phyloP scores from a whole-genome alignment of 495 filamentous ascomycete genomes.

The Hypoxylon subgilvum region DNA sequence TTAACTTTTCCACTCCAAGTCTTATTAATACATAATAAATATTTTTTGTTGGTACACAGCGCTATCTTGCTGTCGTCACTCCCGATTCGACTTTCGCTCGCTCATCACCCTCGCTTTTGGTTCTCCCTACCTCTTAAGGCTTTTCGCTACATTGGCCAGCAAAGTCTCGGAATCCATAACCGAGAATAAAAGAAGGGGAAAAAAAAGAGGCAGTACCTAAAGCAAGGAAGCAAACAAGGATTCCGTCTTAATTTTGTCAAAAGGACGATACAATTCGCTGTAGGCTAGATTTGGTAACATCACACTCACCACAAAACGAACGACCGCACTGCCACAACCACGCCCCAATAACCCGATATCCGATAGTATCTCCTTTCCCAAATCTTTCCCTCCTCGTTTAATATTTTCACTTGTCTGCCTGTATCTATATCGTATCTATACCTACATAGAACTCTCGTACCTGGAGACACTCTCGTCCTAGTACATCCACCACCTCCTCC shows the following conservation, averaged over 20 bases:
- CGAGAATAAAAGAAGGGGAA: too few relatives aligned
- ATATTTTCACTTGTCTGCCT: slow-evolving; percentile 4
- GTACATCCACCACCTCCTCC: background rate
- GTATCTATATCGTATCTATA: slow-evolving; percentile 15
- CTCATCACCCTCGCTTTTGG: slow-evolving; percentile 16
- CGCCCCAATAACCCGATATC: slow-evolving; percentile 28
- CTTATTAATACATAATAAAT: slow-evolving; percentile 10
- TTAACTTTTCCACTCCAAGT: slow-evolving; percentile 10
- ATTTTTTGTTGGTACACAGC: background rate
- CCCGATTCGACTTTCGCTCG: background rate
- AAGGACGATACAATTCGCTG: slow-evolving; percentile 13
- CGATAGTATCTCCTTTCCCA: slow-evolving; percentile 34
- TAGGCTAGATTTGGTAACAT: slow-evolving; percentile 34
- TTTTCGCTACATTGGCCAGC: slow-evolving; percentile 7
- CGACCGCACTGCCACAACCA: slow-evolving; percentile 39
- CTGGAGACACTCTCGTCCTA: background rate
- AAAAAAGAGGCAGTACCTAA: too few relatives aligned
- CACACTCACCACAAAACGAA: slow-evolving; percentile 32
- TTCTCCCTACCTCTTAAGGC: slow-evolving; percentile 9
- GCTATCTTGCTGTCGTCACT: slow-evolving; percentile 14
- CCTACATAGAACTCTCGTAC: background rate
- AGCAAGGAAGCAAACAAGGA: slow-evolving; percentile 19
- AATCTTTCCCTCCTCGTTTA: slow-evolving; percentile 17
- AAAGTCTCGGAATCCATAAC: slow-evolving; percentile 22
- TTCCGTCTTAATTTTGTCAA: slow-evolving; percentile 6